A percentile compares a stretch with the other conserved stretches of the same genome.
Evolutionary conservation across 345 rosid species (phyloP).

Genomic region (Salix dunnii): DNA sequence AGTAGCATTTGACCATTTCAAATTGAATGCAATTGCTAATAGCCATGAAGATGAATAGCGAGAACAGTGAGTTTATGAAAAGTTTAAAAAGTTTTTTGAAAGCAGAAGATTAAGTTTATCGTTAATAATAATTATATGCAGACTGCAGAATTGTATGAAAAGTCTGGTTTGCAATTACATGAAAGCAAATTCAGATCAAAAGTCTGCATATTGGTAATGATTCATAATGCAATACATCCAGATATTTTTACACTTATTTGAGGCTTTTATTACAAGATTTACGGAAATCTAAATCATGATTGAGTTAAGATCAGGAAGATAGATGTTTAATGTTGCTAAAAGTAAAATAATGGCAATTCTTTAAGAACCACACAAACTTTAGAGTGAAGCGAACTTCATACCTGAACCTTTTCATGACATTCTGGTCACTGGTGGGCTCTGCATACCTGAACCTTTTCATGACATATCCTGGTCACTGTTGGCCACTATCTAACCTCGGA

Average conservation of each 20-base stretch:
- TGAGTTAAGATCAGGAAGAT: not conserved
- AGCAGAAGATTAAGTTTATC: too few species aligned
- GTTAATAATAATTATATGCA: too few species aligned
- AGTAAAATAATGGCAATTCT: not conserved
- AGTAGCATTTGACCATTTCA: too few species aligned
- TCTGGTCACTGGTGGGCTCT: too few species aligned
- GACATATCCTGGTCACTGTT: not conserved
- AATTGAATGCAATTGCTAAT: too few species aligned
- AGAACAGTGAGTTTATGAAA: too few species aligned
- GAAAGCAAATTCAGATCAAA: too few species aligned
- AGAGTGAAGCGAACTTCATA: not conserved
- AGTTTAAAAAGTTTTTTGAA: fast-evolving
- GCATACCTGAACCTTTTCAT: slow-evolving; percentile 21
- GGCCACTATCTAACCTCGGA: slow-evolving; percentile 15
- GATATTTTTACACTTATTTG: not conserved
- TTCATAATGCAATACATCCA: not conserved
- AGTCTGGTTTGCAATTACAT: too few species aligned
- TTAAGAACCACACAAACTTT: not conserved
- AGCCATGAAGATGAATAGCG: too few species aligned
- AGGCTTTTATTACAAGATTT: too few species aligned
- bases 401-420: not conserved
- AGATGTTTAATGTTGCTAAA: not conserved
- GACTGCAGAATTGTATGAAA: too few species aligned
- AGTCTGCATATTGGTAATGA: not conserved
- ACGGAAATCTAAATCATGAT: not conserved